Evolutionary conservation across 139 green algal species (phyloP).

Genomic region (Tetraselmis chui): DNA sequence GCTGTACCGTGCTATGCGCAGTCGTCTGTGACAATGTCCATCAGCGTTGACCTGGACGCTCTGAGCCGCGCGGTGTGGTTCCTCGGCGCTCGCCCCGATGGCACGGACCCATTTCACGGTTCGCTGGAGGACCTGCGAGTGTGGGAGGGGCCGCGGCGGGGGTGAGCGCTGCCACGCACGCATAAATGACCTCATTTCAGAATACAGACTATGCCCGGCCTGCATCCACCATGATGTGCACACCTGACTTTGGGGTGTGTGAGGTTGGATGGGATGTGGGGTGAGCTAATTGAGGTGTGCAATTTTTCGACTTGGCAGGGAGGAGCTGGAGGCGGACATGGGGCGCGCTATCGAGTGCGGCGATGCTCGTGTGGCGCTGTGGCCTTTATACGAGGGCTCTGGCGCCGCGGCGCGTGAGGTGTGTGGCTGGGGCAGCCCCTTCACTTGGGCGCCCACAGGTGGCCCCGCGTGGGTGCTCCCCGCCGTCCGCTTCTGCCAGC

Average conservation of each 20-base stretch:
- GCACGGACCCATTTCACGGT: neutral
- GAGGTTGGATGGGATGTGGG: too few relatives aligned
- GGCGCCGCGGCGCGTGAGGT: neutral
- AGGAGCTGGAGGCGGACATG: neutral
- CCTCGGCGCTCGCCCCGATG: neutral
- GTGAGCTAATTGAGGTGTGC: too few relatives aligned
- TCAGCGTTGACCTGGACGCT: neutral
- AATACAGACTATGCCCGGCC: too few relatives aligned
- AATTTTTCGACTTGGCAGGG: too few relatives aligned
- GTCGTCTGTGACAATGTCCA: neutral
- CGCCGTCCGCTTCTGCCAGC: neutral
- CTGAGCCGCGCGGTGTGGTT: neutral
- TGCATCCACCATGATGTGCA: too few relatives aligned
- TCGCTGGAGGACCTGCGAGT: neutral
- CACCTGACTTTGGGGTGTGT: too few relatives aligned
- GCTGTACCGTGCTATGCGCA: too few relatives aligned
- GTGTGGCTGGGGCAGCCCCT: neutral
- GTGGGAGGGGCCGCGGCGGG: neutral
- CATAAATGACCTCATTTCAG: too few relatives aligned
- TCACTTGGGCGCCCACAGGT: neutral
- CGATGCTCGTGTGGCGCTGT: neutral
- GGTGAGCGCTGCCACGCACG: too few relatives aligned
- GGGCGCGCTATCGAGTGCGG: neutral
- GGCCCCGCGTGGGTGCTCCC: neutral
- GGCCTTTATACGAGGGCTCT: neutral